phyloP scores from a whole-genome alignment of 345 rosid species.

The Erodium maritimum region DNA sequence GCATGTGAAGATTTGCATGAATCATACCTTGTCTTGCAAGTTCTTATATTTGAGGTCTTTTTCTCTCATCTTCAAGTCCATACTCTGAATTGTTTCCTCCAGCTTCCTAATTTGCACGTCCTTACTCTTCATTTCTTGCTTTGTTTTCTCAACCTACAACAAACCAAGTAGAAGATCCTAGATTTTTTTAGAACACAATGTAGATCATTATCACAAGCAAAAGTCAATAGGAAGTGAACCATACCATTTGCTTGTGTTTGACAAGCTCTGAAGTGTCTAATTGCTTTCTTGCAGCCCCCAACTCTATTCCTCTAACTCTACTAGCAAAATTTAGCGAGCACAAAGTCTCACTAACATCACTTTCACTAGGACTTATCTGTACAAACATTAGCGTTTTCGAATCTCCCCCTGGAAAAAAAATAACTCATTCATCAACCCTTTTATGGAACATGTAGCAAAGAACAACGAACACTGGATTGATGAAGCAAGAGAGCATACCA shows the following conservation, averaged over 20 bases:
- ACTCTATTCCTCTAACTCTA: conserved; percentile 89
- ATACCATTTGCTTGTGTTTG: conserved; percentile 81
- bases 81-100: conserved; percentile 63
- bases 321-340: conserved; percentile 95
- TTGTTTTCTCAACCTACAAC: conserved; percentile 64
- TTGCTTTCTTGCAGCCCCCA: conserved; percentile 86
- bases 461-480: no score
- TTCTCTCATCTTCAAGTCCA: conserved; percentile 68
- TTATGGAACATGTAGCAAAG: no score
- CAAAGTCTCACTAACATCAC: conserved; percentile 66
- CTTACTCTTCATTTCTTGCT: conserved; percentile 76
- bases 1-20: background rate
- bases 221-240: background rate
- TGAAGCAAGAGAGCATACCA: conserved; percentile 27
- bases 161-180: background rate
- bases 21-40: conserved; percentile 73
- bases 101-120: conserved; percentile 73
- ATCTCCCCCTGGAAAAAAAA: conserved; percentile 68
- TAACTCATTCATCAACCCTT: background rate
- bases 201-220: background rate
- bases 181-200: background rate
- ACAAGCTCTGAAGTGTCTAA: conserved; percentile 61
- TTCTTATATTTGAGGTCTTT: conserved; percentile 61
- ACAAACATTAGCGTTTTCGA: conserved; percentile 93
- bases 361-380: conserved; percentile 88